Evolutionary conservation across 129 eudicot species (phyloP), one percentile per base, ranked within the genome.

Genomic region (Kitagawia praeruptora): DNA sequence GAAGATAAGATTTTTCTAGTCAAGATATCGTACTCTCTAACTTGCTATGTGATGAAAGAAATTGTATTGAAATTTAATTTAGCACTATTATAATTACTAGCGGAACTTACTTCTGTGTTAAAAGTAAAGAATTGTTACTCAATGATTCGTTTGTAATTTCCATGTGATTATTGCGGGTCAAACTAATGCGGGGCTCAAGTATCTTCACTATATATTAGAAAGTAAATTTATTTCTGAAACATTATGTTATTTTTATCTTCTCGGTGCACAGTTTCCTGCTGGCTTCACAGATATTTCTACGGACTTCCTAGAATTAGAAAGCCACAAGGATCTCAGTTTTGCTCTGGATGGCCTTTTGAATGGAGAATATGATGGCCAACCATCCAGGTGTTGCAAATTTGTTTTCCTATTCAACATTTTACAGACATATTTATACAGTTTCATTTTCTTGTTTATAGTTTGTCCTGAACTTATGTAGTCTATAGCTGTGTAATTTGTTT

Each of bases 251-350:
- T 44, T 23, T 38, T 34, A 56, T 53, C 18, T 25, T 25, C 1
- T 14, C 31, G 77, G 56, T 80, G 69, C 64, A n/a, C 89, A 96
- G 99, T 96, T 90, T 81, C 99, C 99, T 48, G 87, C 93, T 75
- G 85, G 94, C 82, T 86, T 87, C 83, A 82, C 89, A 46, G 93
- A 87, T 75, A 78, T 87, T 70, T 81, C 89, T 80, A 80, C 87
- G 34, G 95, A 88, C 45, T 81, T 83, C 76, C 85, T 89, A 51
- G 90, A 92, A 80, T 23, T 85, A 73, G 92, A 89, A 84, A 85
- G 83, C 49, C 84, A 84, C 77, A 89, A 84, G 75, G 97, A 89
- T 77, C 84, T 95, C n/a, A 88, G 80, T 64, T 85, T 94, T 90
- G 88, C 88, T 84, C 85, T 92, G 76, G 75, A 80, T 74, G 96